phyloP scores from a whole-genome alignment of 768 basidiomycete genomes.

The Calocera cornea region DNA sequence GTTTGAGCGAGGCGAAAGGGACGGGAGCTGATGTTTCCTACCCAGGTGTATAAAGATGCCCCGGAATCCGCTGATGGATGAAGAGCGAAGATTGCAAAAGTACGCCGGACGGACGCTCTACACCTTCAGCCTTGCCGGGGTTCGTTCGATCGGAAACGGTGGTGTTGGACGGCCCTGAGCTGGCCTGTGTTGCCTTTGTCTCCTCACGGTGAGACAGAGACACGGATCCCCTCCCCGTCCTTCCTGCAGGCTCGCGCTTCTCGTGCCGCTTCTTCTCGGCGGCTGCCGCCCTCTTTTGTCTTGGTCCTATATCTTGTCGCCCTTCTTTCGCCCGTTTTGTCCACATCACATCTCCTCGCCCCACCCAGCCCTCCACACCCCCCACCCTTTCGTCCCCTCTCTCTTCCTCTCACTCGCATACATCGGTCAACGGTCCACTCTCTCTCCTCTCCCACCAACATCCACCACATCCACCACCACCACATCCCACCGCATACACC shows the following conservation, averaged over 20 bases:
- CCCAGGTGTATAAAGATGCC: background rate
- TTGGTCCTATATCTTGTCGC: background rate
- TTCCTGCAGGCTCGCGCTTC: background rate
- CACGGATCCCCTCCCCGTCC: background rate
- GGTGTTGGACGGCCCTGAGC: background rate
- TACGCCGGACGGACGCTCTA: background rate
- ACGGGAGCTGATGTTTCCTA: background rate
- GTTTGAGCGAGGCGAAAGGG: background rate
- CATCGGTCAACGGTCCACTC: background rate
- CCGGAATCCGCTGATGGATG: background rate
- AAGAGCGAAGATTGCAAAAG: too few species aligned
- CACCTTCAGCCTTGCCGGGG: background rate
- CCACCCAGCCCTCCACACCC: background rate
- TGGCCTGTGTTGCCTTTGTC: conserved; percentile 1
- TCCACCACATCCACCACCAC: background rate
- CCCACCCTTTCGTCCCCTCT: background rate
- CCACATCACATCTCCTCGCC: background rate
- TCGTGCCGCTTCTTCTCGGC: background rate
- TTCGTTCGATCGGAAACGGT: background rate
- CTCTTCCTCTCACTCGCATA: background rate
- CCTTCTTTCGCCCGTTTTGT: background rate
- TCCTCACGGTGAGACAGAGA: background rate
- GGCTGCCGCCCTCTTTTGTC: background rate
- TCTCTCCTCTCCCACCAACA: background rate
- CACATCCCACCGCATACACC: conserved; percentile 2